Conservation (phyloP, 768 basidiomycete genomes). For the Suillus clintonianus region DNA sequence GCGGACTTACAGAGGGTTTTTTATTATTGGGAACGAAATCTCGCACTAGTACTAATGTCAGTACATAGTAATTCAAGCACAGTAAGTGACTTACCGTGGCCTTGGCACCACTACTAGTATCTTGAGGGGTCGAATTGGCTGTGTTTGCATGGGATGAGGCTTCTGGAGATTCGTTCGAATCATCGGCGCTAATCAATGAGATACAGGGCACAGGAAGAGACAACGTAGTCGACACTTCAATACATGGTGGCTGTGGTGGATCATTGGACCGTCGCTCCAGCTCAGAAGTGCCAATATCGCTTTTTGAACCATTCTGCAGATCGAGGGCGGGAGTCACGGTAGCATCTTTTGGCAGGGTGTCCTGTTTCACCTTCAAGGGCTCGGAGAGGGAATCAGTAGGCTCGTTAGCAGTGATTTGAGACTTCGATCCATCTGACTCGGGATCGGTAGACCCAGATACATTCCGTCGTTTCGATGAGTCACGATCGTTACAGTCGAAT, state of each 20-base stretch:
- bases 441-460: neutral
- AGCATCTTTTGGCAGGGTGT: neutral
- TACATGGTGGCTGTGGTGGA: neutral
- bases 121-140: neutral
- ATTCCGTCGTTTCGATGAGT: neutral
- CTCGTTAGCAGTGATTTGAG: neutral
- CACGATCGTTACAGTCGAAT: neutral
- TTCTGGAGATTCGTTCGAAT: neutral
- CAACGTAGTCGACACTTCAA: neutral
- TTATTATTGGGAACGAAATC: no score
- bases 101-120: no score
- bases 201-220: neutral
- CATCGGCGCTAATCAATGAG: neutral
- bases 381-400: neutral
- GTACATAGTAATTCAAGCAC: no score
- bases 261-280: neutral
- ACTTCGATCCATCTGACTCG: neutral
- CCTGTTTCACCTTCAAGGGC: neutral
- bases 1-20: no score
- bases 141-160: neutral
- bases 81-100: no score
- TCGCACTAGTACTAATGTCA: no score
- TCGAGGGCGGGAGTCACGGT: neutral
- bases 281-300: neutral
- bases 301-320: no score